Conservation (phyloP, 1,284 basidiomycete species). For the Marasmius oreades region DNA sequence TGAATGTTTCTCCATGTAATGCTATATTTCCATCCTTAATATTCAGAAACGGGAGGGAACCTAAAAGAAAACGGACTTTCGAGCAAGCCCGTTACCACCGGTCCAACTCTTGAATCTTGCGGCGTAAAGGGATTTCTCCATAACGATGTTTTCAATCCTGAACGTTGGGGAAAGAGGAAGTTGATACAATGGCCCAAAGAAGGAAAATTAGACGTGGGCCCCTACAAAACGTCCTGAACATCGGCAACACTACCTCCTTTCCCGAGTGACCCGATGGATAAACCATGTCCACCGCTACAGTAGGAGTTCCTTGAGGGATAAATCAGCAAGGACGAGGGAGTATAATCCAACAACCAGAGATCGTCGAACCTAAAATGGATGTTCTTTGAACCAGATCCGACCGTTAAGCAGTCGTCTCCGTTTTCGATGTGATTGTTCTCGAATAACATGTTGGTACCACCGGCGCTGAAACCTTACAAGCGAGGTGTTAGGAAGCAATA, state of each 20-base stretch:
- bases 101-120: constrained; percentile 71
- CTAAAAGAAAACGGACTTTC: constrained; percentile 42
- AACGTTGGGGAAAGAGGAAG: background rate
- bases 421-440: constrained; percentile 56
- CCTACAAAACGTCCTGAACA: constrained; percentile 53
- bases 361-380: constrained; percentile 53
- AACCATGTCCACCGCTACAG: constrained; percentile 57
- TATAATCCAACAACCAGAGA: no score
- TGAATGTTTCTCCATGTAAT: background rate
- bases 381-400: constrained; percentile 53
- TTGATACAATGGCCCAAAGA: background rate
- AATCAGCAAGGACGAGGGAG: background rate
- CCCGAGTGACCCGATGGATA: constrained; percentile 60
- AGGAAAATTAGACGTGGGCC: constrained; percentile 21
- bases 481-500: background rate
- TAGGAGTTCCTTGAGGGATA: constrained; percentile 36
- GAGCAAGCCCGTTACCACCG: constrained; percentile 54
- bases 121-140: constrained; percentile 54
- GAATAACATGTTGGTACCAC: constrained; percentile 53
- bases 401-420: constrained; percentile 60
- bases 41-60: constrained; percentile 52
- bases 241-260: constrained; percentile 46
- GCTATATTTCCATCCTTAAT: background rate
- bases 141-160: constrained; percentile 53
- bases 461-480: constrained; percentile 50